phyloP scores from a whole-genome alignment of 169 alveolate genomes.

The Plasmodium gaboni region DNA sequence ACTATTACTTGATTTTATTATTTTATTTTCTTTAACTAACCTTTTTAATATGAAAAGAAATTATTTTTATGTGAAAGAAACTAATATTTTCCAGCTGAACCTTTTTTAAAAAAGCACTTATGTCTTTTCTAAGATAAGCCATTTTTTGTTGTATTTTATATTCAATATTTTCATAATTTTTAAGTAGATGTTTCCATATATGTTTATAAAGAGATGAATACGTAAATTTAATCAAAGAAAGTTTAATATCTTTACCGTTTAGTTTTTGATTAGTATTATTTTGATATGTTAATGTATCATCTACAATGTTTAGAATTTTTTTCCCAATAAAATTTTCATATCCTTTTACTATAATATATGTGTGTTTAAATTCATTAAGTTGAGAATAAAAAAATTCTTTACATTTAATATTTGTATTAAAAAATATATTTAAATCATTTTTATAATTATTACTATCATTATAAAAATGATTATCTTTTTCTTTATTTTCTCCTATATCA shows the following conservation, averaged over 20 bases:
- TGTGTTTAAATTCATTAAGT: constrained; percentile 22
- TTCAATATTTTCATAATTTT: constrained; percentile 70
- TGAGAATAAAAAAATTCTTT: constrained; percentile 31
- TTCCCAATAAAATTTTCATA: constrained; percentile 71
- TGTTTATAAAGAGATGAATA: constrained; percentile 38
- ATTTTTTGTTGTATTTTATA: constrained; percentile 51
- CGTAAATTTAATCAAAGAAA: constrained; percentile 38
- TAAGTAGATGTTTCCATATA: constrained; percentile 70
- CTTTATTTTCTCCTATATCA: constrained; percentile 7
- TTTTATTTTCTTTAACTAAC: constrained; percentile 24
- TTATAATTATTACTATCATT: constrained; percentile 13
- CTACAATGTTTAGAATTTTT: constrained; percentile 65
- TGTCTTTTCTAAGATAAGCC: constrained; percentile 38
- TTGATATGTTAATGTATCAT: constrained; percentile 58
- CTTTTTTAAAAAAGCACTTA: constrained; percentile 42
- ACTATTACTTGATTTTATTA: neutral
- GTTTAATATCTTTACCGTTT: constrained; percentile 24
- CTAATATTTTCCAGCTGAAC: constrained; percentile 24
- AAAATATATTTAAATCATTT: constrained; percentile 39
- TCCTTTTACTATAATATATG: constrained; percentile 70
- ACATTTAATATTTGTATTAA: constrained; percentile 31
- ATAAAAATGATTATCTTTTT: neutral
- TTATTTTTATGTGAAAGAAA: constrained; percentile 41
- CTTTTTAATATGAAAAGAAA: constrained; percentile 57
- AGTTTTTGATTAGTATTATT: constrained; percentile 21